Evolutionary conservation across 805 yeast species (phyloP).

Genomic region (Pichia phayaonensis): DNA sequence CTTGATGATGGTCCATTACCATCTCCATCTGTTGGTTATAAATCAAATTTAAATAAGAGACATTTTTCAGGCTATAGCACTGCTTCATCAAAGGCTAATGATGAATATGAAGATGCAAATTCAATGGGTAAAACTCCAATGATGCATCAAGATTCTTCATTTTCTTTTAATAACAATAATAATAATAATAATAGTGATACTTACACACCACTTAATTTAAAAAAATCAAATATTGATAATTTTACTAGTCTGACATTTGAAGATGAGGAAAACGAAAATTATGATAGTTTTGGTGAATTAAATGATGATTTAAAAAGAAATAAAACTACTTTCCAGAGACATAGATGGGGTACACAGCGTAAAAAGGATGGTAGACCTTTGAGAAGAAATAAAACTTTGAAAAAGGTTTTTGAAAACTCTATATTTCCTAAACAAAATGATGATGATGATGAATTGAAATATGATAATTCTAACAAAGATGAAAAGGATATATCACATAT

Average conservation of each 20-base stretch:
- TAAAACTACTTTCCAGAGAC: constrained; percentile 57
- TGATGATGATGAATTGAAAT: constrained; percentile 16
- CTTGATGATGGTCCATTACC: constrained; percentile 7
- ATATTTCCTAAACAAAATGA: constrained; percentile 14
- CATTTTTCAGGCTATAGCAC: constrained; percentile 15
- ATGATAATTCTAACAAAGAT: constrained; percentile 29
- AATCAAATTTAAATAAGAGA: constrained; percentile 10
- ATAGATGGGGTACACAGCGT: constrained; percentile 89
- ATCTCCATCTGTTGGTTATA: constrained; percentile 12
- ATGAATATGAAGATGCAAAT: constrained; percentile 13
- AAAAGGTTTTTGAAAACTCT: constrained; percentile 18
- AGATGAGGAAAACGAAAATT: constrained; percentile 8
- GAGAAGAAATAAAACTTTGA: constrained; percentile 52
- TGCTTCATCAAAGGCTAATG: constrained; percentile 8
- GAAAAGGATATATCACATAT: constrained; percentile 22
- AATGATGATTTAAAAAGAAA: constrained; percentile 6
- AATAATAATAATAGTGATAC: neutral
- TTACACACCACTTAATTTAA: constrained; percentile 8
- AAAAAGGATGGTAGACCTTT: constrained; percentile 61
- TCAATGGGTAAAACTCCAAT: constrained; percentile 22
- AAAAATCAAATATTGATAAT: constrained; percentile 10
- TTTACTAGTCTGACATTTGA: neutral
- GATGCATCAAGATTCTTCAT: constrained; percentile 14
- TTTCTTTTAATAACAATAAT: constrained; percentile 5
- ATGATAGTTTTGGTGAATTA: constrained; percentile 7